Conservation (phyloP, 2,329 filamentous ascomycete genomes). For the Clonostachys rhizophaga region DNA sequence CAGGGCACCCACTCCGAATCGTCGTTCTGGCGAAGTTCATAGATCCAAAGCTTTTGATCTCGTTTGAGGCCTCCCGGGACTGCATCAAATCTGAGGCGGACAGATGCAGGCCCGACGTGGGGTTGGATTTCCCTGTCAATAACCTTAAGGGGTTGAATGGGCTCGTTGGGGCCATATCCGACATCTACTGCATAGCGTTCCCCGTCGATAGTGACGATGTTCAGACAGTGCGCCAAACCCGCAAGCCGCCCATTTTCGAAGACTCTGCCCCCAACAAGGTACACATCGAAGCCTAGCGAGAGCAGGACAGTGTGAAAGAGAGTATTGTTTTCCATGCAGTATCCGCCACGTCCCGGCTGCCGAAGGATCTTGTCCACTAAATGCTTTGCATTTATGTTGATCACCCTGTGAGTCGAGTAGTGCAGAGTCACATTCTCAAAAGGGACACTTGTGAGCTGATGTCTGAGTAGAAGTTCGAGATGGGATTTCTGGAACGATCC, state of each 20-base stretch:
- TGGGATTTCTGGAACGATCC: neutral
- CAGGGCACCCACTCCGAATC: slow-evolving; percentile 28
- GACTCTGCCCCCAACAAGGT: slow-evolving; percentile 16
- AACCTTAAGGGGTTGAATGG: slow-evolving; percentile 3
- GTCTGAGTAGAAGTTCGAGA: slow-evolving; percentile 1
- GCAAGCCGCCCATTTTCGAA: slow-evolving; percentile 7
- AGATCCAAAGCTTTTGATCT: slow-evolving; percentile 12
- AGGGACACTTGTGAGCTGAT: slow-evolving; percentile 35
- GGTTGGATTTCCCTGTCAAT: neutral
- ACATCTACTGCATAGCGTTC: slow-evolving; percentile 13
- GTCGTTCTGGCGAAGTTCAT: slow-evolving; percentile 11
- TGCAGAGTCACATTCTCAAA: slow-evolving; percentile 41
- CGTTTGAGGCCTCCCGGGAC: neutral
- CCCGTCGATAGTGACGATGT: slow-evolving; percentile 10
- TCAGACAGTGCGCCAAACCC: slow-evolving; percentile 18
- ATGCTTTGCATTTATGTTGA: slow-evolving; percentile 24
- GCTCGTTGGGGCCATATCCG: slow-evolving; percentile 13
- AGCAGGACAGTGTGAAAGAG: slow-evolving; percentile 35
- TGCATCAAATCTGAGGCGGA: slow-evolving; percentile 17
- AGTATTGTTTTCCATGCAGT: slow-evolving; percentile 39
- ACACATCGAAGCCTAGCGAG: slow-evolving; percentile 27
- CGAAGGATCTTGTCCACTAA: slow-evolving; percentile 32
- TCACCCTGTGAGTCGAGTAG: slow-evolving; percentile 25
- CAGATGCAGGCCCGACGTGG: slow-evolving; percentile 17
- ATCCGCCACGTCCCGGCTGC: slow-evolving; percentile 30